phyloP scores from a whole-genome alignment of 306 rosid species.

The Sicyos edulis region DNA sequence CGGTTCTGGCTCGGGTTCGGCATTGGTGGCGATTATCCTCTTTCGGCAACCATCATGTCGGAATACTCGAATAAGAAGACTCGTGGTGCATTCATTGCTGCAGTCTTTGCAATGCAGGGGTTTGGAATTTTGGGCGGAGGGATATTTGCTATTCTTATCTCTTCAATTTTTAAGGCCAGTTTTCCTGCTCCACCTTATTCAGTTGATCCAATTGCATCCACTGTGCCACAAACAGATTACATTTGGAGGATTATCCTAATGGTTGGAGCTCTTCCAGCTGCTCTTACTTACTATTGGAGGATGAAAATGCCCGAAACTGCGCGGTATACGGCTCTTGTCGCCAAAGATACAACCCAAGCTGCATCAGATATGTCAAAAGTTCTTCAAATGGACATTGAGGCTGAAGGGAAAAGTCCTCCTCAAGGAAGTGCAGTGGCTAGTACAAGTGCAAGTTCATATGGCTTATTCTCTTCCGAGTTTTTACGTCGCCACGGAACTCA shows the following conservation, averaged over 20 bases:
- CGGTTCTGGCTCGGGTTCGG: conserved; percentile 83
- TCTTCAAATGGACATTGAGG: conserved; percentile 45
- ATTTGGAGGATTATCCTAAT: conserved; percentile 60
- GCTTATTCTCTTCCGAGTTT: conserved; percentile 48
- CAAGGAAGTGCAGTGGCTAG: not conserved
- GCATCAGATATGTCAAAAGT: conserved; percentile 68
- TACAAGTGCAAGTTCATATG: not conserved
- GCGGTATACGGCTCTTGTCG: conserved; percentile 65
- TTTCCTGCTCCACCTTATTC: conserved; percentile 41
- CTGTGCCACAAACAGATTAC: conserved; percentile 58
- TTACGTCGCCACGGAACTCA: conserved; percentile 52
- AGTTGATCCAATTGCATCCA: conserved; percentile 36
- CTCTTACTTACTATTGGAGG: conserved; percentile 56
- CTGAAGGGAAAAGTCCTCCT: conserved; percentile 22
- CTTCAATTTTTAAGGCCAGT: conserved; percentile 34
- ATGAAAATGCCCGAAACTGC: conserved; percentile 82
- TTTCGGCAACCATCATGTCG: conserved; percentile 77
- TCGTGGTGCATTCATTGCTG: conserved; percentile 68
- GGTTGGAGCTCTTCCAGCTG: conserved; percentile 68
- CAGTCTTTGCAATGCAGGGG: conserved; percentile 82
- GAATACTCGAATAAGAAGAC: conserved; percentile 73
- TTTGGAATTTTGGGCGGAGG: conserved; percentile 76
- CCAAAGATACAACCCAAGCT: conserved; percentile 49
- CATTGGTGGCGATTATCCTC: conserved; percentile 79
- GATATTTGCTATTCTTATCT: conserved; percentile 39